These are phyloP conservation scores for Fusarium chuoi DNA, from an alignment of 2,329 filamentous ascomycete species.

Conservation along the genomic window DNA sequence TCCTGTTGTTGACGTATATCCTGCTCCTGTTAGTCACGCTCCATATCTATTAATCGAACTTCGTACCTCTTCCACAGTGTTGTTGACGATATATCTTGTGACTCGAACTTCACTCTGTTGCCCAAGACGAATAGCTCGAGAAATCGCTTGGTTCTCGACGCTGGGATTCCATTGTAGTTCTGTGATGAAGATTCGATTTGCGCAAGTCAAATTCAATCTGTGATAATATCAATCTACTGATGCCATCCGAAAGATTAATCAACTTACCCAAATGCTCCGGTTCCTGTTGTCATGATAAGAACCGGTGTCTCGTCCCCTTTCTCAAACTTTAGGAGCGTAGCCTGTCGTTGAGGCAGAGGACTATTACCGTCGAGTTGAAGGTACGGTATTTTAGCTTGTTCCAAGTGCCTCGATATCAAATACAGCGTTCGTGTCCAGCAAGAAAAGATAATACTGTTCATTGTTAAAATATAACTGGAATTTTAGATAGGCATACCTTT, in stretches of 20 bases:
- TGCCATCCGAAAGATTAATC: fast-evolving
- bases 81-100: slow-evolving; percentile 56
- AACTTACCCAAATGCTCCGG: slow-evolving; percentile 60
- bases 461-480: fast-evolving
- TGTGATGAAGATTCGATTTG: slow-evolving; percentile 60
- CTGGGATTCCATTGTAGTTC: slow-evolving; percentile 67
- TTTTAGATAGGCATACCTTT: fast-evolving
- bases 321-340: slow-evolving; percentile 53
- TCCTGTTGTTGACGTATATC: slow-evolving; percentile 1
- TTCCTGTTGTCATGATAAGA: slow-evolving; percentile 64
- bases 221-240: fast-evolving
- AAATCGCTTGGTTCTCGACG: slow-evolving; percentile 63
- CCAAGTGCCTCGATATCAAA: slow-evolving; percentile 49
- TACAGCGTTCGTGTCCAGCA: slow-evolving; percentile 57
- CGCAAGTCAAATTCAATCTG: slow-evolving; percentile 60
- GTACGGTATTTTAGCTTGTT: slow-evolving; percentile 41
- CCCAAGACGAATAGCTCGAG: slow-evolving; percentile 58
- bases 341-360: slow-evolving; percentile 49
- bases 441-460: slow-evolving; percentile 56
- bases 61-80: slow-evolving; percentile 56
- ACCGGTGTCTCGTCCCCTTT: slow-evolving; percentile 44
- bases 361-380: slow-evolving; percentile 58
- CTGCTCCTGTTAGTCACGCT: fast-evolving
- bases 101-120: slow-evolving; percentile 56
- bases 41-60: fast-evolving